Evolutionary conservation across 2,329 filamentous ascomycete species (phyloP).

Genomic region (Cytospora piceae): DNA sequence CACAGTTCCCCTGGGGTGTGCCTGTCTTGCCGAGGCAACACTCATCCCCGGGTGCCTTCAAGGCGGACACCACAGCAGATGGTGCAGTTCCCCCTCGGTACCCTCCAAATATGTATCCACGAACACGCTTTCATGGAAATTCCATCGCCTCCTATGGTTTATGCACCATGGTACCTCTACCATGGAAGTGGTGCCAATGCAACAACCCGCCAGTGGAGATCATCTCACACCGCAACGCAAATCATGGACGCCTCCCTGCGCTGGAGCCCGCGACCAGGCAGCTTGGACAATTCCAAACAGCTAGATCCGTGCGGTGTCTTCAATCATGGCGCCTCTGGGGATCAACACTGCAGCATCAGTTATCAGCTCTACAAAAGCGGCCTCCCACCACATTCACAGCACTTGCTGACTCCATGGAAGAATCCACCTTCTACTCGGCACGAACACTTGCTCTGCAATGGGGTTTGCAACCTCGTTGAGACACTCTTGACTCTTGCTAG

Average conservation of each 20-base stretch:
- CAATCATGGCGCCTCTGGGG: neutral
- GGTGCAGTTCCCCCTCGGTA: too few species aligned
- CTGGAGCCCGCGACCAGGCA: neutral
- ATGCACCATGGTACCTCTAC: neutral
- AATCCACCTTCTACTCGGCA: neutral
- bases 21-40: neutral
- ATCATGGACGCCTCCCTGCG: neutral
- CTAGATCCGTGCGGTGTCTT: neutral
- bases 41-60: neutral
- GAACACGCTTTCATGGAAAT: too few species aligned
- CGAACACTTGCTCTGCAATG: neutral
- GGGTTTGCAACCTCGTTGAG: neutral
- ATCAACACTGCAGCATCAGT: neutral
- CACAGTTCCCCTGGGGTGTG: neutral
- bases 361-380: neutral
- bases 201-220: neutral
- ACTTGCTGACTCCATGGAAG: neutral
- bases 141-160: too few species aligned
- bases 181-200: neutral
- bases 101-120: too few species aligned
- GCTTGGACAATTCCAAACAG: neutral
- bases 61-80: too few species aligned
- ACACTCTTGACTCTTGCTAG: neutral
- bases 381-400: neutral
- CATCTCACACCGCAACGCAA: neutral